These are phyloP conservation scores for Diddensiella santjacobensis DNA, from an alignment of 805 yeast genomes.

Conservation along the genomic window DNA sequence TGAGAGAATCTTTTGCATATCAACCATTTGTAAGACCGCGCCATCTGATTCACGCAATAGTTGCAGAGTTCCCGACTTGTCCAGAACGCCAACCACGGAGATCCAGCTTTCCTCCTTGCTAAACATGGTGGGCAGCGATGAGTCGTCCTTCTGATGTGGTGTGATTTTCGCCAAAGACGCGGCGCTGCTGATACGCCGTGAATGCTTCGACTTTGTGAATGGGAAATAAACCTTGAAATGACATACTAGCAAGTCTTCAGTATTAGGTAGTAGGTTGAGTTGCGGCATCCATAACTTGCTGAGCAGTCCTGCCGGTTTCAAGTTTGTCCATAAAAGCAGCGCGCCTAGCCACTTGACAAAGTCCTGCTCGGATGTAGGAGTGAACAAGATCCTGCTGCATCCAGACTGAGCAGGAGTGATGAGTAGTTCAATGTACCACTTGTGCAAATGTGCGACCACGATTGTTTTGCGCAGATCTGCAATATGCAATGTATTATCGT, in stretches of 20 bases:
- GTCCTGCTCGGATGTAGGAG: constrained; percentile 21
- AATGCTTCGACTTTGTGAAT: background rate
- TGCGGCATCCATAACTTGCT: constrained; percentile 15
- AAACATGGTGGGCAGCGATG: constrained; percentile 10
- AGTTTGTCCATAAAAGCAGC: constrained; percentile 21
- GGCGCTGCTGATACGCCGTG: constrained; percentile 4
- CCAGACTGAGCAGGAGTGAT: constrained; percentile 15
- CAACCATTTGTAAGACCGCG: constrained; percentile 15
- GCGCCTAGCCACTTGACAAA: constrained; percentile 19
- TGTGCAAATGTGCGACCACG: constrained; percentile 15
- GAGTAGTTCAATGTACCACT: constrained; percentile 20
- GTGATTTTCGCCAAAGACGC: constrained; percentile 8
- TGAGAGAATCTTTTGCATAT: constrained; percentile 18
- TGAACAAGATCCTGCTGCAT: constrained; percentile 15
- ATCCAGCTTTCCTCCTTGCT: constrained; percentile 17
- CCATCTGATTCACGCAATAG: constrained; percentile 20
- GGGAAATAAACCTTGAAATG: constrained; percentile 24
- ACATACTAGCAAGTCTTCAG: constrained; percentile 15
- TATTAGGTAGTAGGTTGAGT: constrained; percentile 1
- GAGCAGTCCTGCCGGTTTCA: constrained; percentile 20
- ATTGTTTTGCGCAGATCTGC: constrained; percentile 20
- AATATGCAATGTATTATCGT: constrained; percentile 6
- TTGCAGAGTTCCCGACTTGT: constrained; percentile 15
- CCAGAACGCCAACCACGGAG: constrained; percentile 18
- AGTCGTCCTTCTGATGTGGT: background rate